These are phyloP conservation scores for Lachnellula suecica DNA, from an alignment of 2,329 filamentous ascomycete species.

Conservation along the genomic window DNA sequence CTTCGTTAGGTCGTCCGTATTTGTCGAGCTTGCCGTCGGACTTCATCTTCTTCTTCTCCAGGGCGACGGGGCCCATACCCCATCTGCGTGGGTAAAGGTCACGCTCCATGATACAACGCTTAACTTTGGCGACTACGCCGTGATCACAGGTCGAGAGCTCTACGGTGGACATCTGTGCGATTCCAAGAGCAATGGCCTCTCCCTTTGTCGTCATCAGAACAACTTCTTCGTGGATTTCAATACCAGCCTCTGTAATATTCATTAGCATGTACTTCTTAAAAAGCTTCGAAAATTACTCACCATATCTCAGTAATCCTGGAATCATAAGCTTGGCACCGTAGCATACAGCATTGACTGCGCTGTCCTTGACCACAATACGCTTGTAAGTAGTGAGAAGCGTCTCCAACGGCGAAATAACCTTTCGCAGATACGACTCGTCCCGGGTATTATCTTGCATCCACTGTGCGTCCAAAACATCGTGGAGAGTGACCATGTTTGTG, in stretches of 20 bases:
- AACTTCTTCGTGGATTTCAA: slow-evolving; percentile 94
- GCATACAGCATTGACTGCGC: slow-evolving; percentile 93
- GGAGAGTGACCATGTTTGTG: slow-evolving; percentile 85
- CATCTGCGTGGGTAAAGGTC: slow-evolving; percentile 95
- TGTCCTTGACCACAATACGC: slow-evolving; percentile 96
- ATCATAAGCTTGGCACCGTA: slow-evolving; percentile 99
- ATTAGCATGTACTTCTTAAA: slow-evolving; percentile 21
- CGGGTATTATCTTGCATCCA: slow-evolving; percentile 95
- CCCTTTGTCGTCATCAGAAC: slow-evolving; percentile 99
- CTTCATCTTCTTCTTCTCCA: slow-evolving; percentile 99
- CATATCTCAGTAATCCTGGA: slow-evolving; percentile 89
- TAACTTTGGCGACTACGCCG: slow-evolving; percentile 97
- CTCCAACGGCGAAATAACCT: slow-evolving; percentile 90
- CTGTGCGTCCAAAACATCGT: slow-evolving; percentile 94
- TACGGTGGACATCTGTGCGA: slow-evolving; percentile 96
- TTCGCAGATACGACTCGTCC: slow-evolving; percentile 89
- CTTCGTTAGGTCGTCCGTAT: slow-evolving; percentile 89
- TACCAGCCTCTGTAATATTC: slow-evolving; percentile 67
- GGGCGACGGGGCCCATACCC: slow-evolving; percentile 89
- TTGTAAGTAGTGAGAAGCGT: slow-evolving; percentile 91
- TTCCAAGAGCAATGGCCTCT: slow-evolving; percentile 94
- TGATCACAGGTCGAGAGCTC: slow-evolving; percentile 97
- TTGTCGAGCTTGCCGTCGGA: slow-evolving; percentile 97
- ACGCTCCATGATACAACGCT: slow-evolving; percentile 99
- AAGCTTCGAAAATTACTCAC: slow-evolving; percentile 47